Conservation (phyloP, 176 grass and related monocot species). For the Aegilops tauschii region DNA sequence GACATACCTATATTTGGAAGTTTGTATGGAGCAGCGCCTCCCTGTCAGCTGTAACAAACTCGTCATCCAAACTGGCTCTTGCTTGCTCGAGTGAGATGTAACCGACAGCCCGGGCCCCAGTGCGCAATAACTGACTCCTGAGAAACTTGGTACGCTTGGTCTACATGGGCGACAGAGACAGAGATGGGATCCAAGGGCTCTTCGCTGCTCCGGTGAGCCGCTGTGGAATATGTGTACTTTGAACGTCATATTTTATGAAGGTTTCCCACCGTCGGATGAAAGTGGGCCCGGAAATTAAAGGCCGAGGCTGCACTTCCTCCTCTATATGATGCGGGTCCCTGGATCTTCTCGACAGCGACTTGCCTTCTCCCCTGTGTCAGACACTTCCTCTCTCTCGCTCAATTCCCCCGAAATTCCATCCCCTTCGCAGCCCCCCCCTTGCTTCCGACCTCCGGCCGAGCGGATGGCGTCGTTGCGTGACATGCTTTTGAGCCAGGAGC, state of each 20-base stretch:
- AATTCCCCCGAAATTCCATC: background rate
- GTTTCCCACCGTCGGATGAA: background rate
- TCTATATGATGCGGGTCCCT: background rate
- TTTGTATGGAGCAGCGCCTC: background rate
- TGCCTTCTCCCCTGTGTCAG: background rate
- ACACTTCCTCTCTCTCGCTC: background rate
- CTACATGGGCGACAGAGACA: background rate
- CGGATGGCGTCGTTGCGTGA: background rate
- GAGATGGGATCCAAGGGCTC: background rate
- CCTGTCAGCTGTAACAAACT: conserved; percentile 5
- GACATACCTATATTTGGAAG: background rate
- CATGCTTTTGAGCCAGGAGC: background rate
- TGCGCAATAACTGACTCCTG: background rate
- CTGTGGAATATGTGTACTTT: background rate
- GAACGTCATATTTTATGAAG: background rate
- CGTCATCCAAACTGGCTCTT: conserved; percentile 10
- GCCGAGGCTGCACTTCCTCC: background rate
- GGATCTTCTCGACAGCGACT: background rate
- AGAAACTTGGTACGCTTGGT: background rate
- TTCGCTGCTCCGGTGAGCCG: background rate
- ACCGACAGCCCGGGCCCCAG: background rate
- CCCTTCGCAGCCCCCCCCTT: background rate
- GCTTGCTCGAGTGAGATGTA: background rate
- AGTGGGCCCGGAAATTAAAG: background rate
- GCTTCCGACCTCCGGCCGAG: background rate